Percentiles rank a stretch among this genome's conserved stretches.
Conservation (phyloP, 2,329 filamentous ascomycete species). For the Knufia fluminis region DNA sequence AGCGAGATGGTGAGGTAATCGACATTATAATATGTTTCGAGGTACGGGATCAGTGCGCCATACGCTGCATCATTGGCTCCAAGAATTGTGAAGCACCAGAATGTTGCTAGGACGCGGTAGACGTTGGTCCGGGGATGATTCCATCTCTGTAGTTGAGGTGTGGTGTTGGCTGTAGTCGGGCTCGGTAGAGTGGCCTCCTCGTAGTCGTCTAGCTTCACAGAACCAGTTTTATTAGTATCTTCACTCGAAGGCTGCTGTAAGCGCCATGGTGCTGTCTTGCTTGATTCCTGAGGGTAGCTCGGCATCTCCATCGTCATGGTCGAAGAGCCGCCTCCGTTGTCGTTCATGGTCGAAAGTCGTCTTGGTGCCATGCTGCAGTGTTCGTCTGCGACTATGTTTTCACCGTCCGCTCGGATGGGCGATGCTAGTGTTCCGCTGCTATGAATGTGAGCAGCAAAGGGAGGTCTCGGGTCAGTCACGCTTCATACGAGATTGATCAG, state of each 20-base stretch:
- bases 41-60: constrained; percentile 38
- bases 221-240: not conserved
- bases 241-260: not conserved
- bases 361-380: constrained; percentile 2
- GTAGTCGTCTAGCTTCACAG: not conserved
- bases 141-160: constrained; percentile 47
- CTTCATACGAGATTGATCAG: no score
- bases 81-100: constrained; percentile 48
- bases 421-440: no score
- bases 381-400: not conserved
- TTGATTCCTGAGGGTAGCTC: constrained; percentile 3
- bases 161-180: constrained; percentile 32
- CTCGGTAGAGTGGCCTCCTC: constrained; percentile 29
- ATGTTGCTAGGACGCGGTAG: constrained; percentile 36
- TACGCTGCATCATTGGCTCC: constrained; percentile 45
- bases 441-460: no score
- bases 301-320: constrained; percentile 14
- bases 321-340: constrained; percentile 9
- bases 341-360: not conserved
- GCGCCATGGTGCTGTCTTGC: not conserved
- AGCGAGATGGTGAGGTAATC: constrained; percentile 40
- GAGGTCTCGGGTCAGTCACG: no score
- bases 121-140: constrained; percentile 51
- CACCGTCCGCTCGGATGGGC: not conserved
- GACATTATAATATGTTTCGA: constrained; percentile 36